phyloP scores from a whole-genome alignment of 2,329 filamentous ascomycete genomes.

The Endoconidiophora polonica region DNA sequence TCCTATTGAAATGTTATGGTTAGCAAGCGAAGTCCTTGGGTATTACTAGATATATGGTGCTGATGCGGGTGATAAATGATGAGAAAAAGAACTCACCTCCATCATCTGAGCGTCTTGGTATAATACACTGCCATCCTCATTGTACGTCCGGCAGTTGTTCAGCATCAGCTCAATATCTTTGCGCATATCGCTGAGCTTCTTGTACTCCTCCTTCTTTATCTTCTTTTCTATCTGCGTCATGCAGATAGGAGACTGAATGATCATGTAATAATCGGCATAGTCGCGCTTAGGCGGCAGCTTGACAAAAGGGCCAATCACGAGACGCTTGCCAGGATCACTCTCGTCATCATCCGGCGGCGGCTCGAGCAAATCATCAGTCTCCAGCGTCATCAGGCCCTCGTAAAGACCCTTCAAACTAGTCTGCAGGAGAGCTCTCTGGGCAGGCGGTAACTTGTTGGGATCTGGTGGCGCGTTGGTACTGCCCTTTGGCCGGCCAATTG shows the following conservation, averaged over 20 bases:
- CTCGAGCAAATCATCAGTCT: conserved; percentile 54
- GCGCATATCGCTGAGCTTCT: conserved; percentile 60
- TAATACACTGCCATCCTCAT: conserved; percentile 84
- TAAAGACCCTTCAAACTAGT: conserved; percentile 61
- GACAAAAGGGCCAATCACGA: conserved; percentile 87
- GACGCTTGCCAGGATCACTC: conserved; percentile 45
- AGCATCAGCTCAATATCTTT: conserved; percentile 73
- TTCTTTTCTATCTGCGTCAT: conserved; percentile 91
- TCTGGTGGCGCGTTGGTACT: conserved; percentile 21
- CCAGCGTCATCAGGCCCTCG: conserved; percentile 66
- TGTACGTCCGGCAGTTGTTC: conserved; percentile 85
- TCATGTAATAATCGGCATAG: conserved; percentile 87
- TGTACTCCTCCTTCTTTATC: conserved; percentile 93
- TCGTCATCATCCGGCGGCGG: conserved; percentile 33
- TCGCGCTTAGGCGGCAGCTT: conserved; percentile 76
- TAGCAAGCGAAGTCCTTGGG: conserved; percentile 28
- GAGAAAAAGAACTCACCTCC: conserved; percentile 29
- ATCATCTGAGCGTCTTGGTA: conserved; percentile 88
- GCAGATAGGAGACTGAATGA: conserved; percentile 83
- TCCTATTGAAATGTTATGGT: conserved; percentile 25
- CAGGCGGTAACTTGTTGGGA: conserved; percentile 36
- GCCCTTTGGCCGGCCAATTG: conserved; percentile 52
- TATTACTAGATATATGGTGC: neutral
- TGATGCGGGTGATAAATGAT: neutral
- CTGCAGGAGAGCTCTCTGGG: conserved; percentile 64